Percentiles rank a stretch among this genome's conserved stretches.
phyloP scores from a whole-genome alignment of 2,329 filamentous ascomycete species.

The Hymenoscyphus occultus region DNA sequence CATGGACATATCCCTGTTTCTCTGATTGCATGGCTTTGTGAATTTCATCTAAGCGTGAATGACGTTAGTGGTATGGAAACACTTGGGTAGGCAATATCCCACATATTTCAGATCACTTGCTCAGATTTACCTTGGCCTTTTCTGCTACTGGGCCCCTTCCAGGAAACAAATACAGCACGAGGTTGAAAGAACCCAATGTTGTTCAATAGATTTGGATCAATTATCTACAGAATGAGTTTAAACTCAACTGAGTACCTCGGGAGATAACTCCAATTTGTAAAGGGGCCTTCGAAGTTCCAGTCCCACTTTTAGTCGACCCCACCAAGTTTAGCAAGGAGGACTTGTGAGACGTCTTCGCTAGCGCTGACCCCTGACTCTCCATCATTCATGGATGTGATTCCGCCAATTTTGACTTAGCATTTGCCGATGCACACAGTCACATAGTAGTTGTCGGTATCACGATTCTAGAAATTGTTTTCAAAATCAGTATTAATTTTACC shows the following conservation, averaged over 20 bases:
- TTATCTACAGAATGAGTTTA: too few species aligned
- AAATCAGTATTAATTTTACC: background rate
- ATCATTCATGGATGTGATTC: background rate
- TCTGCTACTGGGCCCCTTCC: too few species aligned
- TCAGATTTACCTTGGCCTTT: too few species aligned
- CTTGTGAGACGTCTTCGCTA: background rate
- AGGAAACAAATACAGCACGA: too few species aligned
- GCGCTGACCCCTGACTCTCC: background rate
- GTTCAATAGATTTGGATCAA: too few species aligned
- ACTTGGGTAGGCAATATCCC: too few species aligned
- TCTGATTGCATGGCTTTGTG: too few species aligned
- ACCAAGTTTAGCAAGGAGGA: background rate
- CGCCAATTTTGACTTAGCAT: background rate
- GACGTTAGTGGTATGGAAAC: too few species aligned
- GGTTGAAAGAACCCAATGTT: too few species aligned
- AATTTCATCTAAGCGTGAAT: too few species aligned
- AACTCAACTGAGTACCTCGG: background rate
- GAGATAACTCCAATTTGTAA: background rate
- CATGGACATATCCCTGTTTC: too few species aligned
- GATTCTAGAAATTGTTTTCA: background rate
- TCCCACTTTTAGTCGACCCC: background rate
- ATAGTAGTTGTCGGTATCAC: conserved; percentile 5
- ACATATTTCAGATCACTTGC: too few species aligned
- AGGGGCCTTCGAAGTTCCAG: background rate
- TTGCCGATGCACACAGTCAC: background rate